phyloP scores from a whole-genome alignment of 2,329 filamentous ascomycete genomes.

The Epichloe brachyelytri region DNA sequence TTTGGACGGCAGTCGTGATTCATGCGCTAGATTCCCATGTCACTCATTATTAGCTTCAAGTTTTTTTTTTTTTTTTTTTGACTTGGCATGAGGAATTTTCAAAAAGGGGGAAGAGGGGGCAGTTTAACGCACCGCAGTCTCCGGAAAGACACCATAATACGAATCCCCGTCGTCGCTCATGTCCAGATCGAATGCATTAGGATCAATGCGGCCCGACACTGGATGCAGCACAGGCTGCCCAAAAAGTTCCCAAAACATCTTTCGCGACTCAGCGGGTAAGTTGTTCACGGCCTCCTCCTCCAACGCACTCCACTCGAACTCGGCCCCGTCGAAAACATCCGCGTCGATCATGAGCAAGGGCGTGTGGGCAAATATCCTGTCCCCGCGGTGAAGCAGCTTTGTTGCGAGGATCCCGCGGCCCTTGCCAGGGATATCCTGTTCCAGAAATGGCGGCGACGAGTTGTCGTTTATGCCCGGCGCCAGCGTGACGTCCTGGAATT shows the following conservation, averaged over 20 bases:
- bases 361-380: constrained; percentile 8
- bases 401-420: constrained; percentile 15
- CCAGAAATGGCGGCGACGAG: constrained; percentile 9
- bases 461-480: constrained; percentile 14
- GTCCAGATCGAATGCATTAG: constrained; percentile 7
- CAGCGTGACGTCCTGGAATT: constrained; percentile 9
- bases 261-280: constrained; percentile 1
- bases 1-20: constrained; percentile 35
- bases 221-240: background rate
- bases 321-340: background rate
- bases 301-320: background rate
- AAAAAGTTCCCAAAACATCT: constrained; percentile 6
- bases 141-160: constrained; percentile 6
- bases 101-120: no score
- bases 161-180: background rate
- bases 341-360: constrained; percentile 7
- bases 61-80: background rate
- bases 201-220: constrained; percentile 5
- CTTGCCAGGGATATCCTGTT: constrained; percentile 12
- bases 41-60: background rate
- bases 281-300: constrained; percentile 3
- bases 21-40: constrained; percentile 16
- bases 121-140: constrained; percentile 7
- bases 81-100: background rate
- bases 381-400: constrained; percentile 11